Evolutionary conservation across 2,329 filamentous ascomycete species (phyloP), one percentile per base, ranked within the genome.

Genomic region (Myotisia sp.): DNA sequence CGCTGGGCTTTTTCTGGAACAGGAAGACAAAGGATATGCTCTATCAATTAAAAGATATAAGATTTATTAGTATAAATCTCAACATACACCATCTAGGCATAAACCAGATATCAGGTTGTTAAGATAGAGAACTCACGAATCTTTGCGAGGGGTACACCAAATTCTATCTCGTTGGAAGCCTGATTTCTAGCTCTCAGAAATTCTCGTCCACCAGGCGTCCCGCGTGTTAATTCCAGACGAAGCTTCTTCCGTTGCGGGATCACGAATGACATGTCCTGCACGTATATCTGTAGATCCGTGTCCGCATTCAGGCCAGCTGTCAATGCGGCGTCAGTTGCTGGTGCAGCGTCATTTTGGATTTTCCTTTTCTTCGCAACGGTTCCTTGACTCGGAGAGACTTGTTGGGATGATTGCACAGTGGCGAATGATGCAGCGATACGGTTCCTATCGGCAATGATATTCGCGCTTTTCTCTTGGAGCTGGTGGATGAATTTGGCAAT

Each of bases 201-300:
- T 54, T 38, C 47, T 4, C 39, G 22, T 16, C 42, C 40, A 13
- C 34, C 38, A 16, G 37, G 32, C 13, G 36, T 13, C 1, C 29
- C 20, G n/a, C 34, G 50, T 49, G 70, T 59, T n/a, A 76, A 50
- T 47, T 75, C 67, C 18, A 78, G 58, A 30, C 62, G 68, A 39
- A 75, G 59, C 57, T 77, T 77, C 58, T 76, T 78, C 34, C 74
- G 60, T 44, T 72, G 68, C 3, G 74, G 74, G 0, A 75, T 61
- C 10, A 70, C 63, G 52, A 77, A 75, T 37, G 70, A 74, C 36
- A 74, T 58, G 43, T 75, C 71, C 37, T 63, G 60, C 39, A 65
- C 58, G 38, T 63, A 63, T 38, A 67, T 63, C 22, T 59, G 53
- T 28, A 59, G 36, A 6, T 51, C 44, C 29, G 47, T 43, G 40